phyloP scores from a whole-genome alignment of 495 filamentous ascomycete species.

The Penicillium silybi region DNA sequence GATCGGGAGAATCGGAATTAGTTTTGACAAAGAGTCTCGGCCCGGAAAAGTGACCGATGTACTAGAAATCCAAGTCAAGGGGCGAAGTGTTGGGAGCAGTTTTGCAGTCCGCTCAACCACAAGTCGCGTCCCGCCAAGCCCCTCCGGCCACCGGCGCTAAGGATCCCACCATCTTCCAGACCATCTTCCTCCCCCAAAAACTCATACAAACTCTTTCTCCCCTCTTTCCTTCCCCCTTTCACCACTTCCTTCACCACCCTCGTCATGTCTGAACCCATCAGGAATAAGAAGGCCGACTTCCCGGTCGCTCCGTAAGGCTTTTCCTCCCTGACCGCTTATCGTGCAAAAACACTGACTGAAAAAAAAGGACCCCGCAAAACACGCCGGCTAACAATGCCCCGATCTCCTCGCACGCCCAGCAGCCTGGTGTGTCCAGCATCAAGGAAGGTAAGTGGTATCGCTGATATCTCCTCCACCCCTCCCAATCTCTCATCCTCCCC shows the following conservation, averaged over 20 bases:
- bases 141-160: constrained; percentile 47
- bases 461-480: not conserved
- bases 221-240: constrained; percentile 25
- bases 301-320: constrained; percentile 75
- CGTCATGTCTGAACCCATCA: constrained; percentile 86
- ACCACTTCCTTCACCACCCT: constrained; percentile 7
- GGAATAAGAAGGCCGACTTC: constrained; percentile 82
- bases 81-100: constrained; percentile 34
- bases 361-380: constrained; percentile 84
- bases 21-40: not conserved
- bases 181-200: constrained; percentile 32
- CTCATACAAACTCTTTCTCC: constrained; percentile 29
- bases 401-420: constrained; percentile 95
- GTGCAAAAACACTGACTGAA: constrained; percentile 15
- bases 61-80: not conserved
- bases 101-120: constrained; percentile 36
- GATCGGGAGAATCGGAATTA: not conserved
- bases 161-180: constrained; percentile 48
- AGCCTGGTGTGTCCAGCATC: constrained; percentile 91
- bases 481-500: too few species aligned
- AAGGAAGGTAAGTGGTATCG: constrained; percentile 73
- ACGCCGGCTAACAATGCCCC: constrained; percentile 91
- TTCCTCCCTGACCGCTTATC: constrained; percentile 16
- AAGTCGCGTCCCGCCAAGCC: constrained; percentile 44
- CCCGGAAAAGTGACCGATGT: not conserved